phyloP scores from a whole-genome alignment of 2,329 filamentous ascomycete species.

The Cytospora piceae region DNA sequence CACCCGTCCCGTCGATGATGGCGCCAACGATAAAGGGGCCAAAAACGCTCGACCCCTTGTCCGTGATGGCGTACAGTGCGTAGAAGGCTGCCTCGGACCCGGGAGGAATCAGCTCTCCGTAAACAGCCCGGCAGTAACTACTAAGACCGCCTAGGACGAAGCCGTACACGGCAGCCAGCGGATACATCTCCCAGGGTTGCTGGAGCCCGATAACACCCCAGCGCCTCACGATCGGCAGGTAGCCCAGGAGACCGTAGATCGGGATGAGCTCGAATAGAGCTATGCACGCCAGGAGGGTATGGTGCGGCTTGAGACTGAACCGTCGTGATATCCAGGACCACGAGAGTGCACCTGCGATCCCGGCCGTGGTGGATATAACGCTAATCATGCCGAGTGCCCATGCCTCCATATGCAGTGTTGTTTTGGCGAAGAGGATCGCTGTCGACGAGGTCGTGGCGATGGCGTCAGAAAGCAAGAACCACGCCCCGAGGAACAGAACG shows the following conservation, averaged over 20 bases:
- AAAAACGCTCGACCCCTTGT: conserved; percentile 93
- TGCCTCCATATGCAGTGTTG: conserved; percentile 84
- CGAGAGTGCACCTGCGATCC: conserved; percentile 84
- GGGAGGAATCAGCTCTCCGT: conserved; percentile 89
- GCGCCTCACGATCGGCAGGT: conserved; percentile 75
- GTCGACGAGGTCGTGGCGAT: conserved; percentile 95
- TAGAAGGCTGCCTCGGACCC: conserved; percentile 97
- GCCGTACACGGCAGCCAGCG: conserved; percentile 86
- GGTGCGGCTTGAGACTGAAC: conserved; percentile 73
- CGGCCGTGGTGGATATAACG: conserved; percentile 83
- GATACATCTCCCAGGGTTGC: conserved; percentile 96
- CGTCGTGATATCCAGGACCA: conserved; percentile 80
- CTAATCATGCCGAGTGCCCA: conserved; percentile 90
- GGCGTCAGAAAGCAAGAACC: conserved; percentile 93
- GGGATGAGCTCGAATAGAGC: conserved; percentile 90
- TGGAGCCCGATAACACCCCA: conserved; percentile 85
- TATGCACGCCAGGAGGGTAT: conserved; percentile 93
- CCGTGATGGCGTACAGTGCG: conserved; percentile 94
- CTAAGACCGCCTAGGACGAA: conserved; percentile 92
- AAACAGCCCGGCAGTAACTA: conserved; percentile 89
- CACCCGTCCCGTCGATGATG: conserved; percentile 83
- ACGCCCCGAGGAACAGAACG: conserved; percentile 78
- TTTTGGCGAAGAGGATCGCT: conserved; percentile 94
- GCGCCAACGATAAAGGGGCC: conserved; percentile 91
- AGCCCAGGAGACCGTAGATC: conserved; percentile 86